Evolutionary conservation across 2,329 filamentous ascomycete genomes (phyloP).

Genomic region (Colletotrichum sojae): DNA sequence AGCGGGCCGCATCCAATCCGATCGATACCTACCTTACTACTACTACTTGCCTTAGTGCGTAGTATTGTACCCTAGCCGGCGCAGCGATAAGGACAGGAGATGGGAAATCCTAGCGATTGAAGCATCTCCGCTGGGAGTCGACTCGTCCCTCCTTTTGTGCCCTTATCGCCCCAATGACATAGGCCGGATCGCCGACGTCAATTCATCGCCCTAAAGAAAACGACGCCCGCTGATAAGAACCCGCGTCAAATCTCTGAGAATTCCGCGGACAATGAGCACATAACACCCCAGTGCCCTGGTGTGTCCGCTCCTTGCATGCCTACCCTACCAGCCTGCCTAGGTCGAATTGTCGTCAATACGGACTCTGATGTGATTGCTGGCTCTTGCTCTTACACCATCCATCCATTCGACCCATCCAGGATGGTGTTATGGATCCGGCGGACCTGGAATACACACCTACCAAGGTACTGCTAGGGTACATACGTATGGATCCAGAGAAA

Average conservation of each 20-base stretch:
- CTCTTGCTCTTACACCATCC: no score
- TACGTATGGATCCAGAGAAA: no score
- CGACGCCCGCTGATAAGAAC: slow-evolving; percentile 36
- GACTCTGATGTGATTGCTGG: no score
- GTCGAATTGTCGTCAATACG: no score
- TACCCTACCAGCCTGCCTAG: no score
- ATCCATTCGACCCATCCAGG: no score
- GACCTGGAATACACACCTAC: no score
- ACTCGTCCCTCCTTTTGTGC: slow-evolving; percentile 20
- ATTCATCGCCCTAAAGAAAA: slow-evolving; percentile 24
- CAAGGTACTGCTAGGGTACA: no score
- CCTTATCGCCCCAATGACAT: slow-evolving; percentile 40
- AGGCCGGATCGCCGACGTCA: slow-evolving; percentile 23
- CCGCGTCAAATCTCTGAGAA: slow-evolving; percentile 10
- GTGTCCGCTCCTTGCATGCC: no score
- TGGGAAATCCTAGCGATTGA: slow-evolving; percentile 11
- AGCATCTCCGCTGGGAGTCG: slow-evolving; percentile 34
- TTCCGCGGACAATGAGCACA: slow-evolving; percentile 32
- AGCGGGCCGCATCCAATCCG: slow-evolving; percentile 13
- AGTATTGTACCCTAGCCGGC: neutral
- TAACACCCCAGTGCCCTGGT: neutral
- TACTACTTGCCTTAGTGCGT: no score
- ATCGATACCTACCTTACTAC: neutral
- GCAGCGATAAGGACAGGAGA: neutral
- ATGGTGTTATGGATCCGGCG: no score